These are phyloP conservation scores for Ilyonectria sp. DNA, from an alignment of 2,329 filamentous ascomycete species.

Conservation along the genomic window DNA sequence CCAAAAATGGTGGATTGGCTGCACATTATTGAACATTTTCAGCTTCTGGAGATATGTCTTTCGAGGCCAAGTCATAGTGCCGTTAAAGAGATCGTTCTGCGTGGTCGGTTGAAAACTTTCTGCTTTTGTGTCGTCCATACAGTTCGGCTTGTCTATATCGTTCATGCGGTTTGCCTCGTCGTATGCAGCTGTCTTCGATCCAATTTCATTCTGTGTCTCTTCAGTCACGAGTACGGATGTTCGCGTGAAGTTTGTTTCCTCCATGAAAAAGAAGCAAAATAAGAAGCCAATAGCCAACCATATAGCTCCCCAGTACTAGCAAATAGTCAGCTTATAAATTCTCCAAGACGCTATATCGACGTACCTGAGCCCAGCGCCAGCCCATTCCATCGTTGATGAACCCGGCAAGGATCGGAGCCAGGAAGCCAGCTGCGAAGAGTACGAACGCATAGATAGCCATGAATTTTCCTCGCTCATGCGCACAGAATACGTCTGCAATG, in stretches of 20 bases:
- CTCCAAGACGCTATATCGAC: too few species aligned
- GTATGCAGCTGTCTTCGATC: not conserved
- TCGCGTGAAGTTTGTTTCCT: slow-evolving; percentile 66
- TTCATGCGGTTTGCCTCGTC: too few species aligned
- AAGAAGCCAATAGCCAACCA: slow-evolving; percentile 49
- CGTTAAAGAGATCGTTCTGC: too few species aligned
- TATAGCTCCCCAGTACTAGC: slow-evolving; percentile 46
- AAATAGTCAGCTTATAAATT: too few species aligned
- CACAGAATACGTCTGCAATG: slow-evolving; percentile 48
- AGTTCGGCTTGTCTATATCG: too few species aligned
- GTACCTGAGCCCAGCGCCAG: slow-evolving; percentile 44
- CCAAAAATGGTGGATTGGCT: too few species aligned
- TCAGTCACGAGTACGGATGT: slow-evolving; percentile 1
- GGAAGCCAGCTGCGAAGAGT: slow-evolving; percentile 47
- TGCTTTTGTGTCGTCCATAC: too few species aligned
- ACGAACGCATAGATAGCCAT: slow-evolving; percentile 49
- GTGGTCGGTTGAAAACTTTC: too few species aligned
- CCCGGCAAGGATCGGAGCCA: slow-evolving; percentile 53
- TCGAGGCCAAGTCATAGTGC: too few species aligned
- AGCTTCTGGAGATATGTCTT: too few species aligned
- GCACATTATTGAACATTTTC: too few species aligned
- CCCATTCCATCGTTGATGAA: slow-evolving; percentile 52
- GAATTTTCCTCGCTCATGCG: slow-evolving; percentile 49
- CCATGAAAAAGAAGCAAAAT: slow-evolving; percentile 65
- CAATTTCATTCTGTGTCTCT: too few species aligned